A percentile compares a stretch with the other conserved stretches of the same genome.
These are phyloP conservation scores for Mallotus repandus DNA, from an alignment of 441 rosid genomes.

Conservation along the genomic window DNA sequence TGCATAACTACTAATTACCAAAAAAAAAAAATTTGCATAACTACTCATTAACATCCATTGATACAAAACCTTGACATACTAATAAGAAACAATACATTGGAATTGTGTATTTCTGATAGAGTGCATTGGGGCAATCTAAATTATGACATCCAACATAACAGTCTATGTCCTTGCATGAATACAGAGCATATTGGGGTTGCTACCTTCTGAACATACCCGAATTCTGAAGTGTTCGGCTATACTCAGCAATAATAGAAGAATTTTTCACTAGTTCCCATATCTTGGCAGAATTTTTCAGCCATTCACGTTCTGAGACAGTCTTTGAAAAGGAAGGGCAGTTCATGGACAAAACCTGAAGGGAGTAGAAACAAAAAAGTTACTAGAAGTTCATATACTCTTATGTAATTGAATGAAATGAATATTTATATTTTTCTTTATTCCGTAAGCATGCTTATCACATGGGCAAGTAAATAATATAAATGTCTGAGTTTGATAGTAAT, in stretches of 20 bases:
- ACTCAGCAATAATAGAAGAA: slow-evolving; percentile 62
- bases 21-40: too few species aligned
- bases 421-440: background rate
- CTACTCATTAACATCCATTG: too few species aligned
- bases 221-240: slow-evolving; percentile 49
- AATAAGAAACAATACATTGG: background rate
- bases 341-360: slow-evolving; percentile 60
- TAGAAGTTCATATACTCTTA: background rate
- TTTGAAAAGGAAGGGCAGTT: slow-evolving; percentile 49
- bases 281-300: slow-evolving; percentile 75
- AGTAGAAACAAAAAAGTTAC: slow-evolving; percentile 10
- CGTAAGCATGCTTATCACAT: background rate
- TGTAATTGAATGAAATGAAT: too few species aligned
- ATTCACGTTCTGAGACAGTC: slow-evolving; percentile 73
- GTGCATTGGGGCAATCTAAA: background rate
- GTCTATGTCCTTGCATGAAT: too few species aligned
- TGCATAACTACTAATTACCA: too few species aligned
- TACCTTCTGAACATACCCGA: slow-evolving; percentile 68
- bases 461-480: background rate
- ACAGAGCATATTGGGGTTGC: background rate
- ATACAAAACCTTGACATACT: background rate
- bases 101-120: background rate
- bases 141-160: background rate
- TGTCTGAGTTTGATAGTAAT: background rate
- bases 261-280: slow-evolving; percentile 79